Evolutionary conservation across 345 rosid species (phyloP).

Genomic region (Eucalyptus fibrosa): DNA sequence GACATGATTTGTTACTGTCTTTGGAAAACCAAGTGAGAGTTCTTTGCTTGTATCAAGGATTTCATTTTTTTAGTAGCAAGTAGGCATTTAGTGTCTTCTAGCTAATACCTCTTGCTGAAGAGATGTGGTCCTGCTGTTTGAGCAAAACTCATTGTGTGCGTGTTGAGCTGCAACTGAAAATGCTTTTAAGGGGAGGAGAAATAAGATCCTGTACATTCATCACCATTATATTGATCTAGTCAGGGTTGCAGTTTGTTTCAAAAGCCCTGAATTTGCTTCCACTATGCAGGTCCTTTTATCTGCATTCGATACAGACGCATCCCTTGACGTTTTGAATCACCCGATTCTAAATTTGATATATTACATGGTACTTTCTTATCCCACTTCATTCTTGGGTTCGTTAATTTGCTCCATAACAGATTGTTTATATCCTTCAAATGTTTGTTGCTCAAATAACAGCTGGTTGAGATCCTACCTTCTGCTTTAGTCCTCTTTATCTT

Average conservation of each 20-base stretch:
- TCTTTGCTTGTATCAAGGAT: not conserved
- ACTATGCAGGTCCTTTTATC: slow-evolving; percentile 65
- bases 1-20: not conserved
- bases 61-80: not conserved
- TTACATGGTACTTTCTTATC: slow-evolving; percentile 48
- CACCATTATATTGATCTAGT: not conserved
- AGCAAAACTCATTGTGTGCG: not conserved
- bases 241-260: not conserved
- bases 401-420: not conserved
- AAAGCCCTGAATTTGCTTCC: not conserved
- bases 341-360: slow-evolving; percentile 87
- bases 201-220: not conserved
- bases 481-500: slow-evolving; percentile 85
- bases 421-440: not conserved
- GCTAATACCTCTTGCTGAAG: not conserved
- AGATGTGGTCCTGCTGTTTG: not conserved
- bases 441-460: slow-evolving; percentile 24
- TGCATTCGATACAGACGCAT: slow-evolving; percentile 61
- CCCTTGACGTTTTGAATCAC: slow-evolving; percentile 86
- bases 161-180: not conserved
- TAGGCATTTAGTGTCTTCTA: not conserved
- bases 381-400: not conserved
- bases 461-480: slow-evolving; percentile 94
- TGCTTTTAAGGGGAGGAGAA: not conserved
- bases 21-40: not conserved